phyloP scores from a whole-genome alignment of 805 yeast genomes.

The Suhomyces tanzawaensis region DNA sequence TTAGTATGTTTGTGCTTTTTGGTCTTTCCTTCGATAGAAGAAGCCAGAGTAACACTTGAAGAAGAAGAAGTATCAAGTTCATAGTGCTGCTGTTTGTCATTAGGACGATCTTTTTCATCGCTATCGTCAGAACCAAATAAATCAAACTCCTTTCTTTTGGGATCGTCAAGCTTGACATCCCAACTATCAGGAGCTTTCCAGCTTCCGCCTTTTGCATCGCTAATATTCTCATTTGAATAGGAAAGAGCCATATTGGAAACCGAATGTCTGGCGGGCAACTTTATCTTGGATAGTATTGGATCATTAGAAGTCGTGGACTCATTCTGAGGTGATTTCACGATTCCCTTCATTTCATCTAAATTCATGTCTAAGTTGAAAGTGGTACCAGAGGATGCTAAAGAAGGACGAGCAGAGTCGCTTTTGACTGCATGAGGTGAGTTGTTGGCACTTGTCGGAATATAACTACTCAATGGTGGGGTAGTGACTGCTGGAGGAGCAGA shows the following conservation, averaged over 20 bases:
- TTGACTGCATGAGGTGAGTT: not conserved
- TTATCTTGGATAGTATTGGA: not conserved
- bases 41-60: conserved; percentile 3
- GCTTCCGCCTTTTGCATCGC: conserved; percentile 12
- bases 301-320: not conserved
- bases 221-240: not conserved
- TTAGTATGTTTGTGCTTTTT: not conserved
- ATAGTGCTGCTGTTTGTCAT: conserved; percentile 6
- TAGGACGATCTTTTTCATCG: conserved; percentile 8
- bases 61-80: conserved; percentile 7
- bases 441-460: not conserved
- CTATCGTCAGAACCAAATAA: conserved; percentile 17
- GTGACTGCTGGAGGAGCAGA: conserved; percentile 1
- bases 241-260: conserved; percentile 7
- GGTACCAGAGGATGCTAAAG: conserved; percentile 6
- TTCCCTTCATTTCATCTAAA: conserved; percentile 51
- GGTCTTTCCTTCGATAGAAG: conserved; percentile 6
- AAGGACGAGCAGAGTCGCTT: not conserved
- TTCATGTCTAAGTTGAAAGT: conserved; percentile 45
- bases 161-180: conserved; percentile 39
- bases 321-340: conserved; percentile 32
- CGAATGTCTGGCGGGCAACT: conserved; percentile 2
- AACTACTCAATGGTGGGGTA: not conserved
- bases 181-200: conserved; percentile 52
- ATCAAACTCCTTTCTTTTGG: conserved; percentile 4